Conservation (phyloP, 2,329 filamentous ascomycete species). For the Helotiales sp. region DNA sequence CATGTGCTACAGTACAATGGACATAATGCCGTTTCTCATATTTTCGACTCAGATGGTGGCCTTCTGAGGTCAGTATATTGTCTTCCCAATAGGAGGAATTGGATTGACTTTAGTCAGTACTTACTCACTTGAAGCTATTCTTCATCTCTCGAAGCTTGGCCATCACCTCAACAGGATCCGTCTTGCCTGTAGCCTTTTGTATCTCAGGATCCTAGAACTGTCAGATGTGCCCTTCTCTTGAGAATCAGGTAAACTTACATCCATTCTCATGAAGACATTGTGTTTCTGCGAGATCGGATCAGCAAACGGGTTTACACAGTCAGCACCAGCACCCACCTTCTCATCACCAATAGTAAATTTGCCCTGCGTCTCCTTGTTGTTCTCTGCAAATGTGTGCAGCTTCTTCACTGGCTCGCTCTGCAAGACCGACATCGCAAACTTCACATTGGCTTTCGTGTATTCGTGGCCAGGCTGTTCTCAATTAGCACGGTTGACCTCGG, state of each 20-base stretch:
- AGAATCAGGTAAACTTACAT: constrained; percentile 57
- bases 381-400: constrained; percentile 75
- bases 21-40: constrained; percentile 11
- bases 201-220: constrained; percentile 73
- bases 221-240: constrained; percentile 18
- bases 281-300: constrained; percentile 65
- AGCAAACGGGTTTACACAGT: constrained; percentile 9
- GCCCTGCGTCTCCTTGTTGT: constrained; percentile 87
- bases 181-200: constrained; percentile 82
- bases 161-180: constrained; percentile 84
- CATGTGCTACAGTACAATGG: background rate
- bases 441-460: constrained; percentile 96
- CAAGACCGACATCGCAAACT: constrained; percentile 79
- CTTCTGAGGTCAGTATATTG: constrained; percentile 7
- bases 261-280: constrained; percentile 94
- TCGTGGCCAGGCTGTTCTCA: constrained; percentile 81
- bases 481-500: background rate
- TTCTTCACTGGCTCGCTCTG: constrained; percentile 78
- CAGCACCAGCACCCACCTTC: constrained; percentile 67
- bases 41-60: constrained; percentile 26
- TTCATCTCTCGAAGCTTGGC: constrained; percentile 86
- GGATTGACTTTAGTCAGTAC: constrained; percentile 21
- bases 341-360: constrained; percentile 97
- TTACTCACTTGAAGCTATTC: constrained; percentile 57
- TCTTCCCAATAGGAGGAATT: background rate